Conservation (phyloP, 2,329 filamentous ascomycete species). For the Ceratocystis variospora region DNA sequence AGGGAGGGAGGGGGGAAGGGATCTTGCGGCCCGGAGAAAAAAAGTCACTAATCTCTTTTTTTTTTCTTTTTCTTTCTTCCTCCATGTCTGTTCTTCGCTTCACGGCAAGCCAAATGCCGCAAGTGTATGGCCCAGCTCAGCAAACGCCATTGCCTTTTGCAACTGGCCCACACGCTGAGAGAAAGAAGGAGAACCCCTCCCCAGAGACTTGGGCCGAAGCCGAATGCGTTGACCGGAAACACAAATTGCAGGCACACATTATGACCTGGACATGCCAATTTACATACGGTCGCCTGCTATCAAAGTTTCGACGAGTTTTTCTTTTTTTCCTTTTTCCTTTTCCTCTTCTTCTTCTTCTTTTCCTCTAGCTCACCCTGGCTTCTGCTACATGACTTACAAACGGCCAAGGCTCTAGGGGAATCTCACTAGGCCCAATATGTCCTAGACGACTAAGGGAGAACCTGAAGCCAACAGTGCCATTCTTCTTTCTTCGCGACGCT, state of each 20-base stretch:
- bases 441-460: neutral
- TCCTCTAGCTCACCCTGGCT: neutral
- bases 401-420: neutral
- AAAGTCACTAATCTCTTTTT: neutral
- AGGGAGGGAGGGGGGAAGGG: neutral
- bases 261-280: too few species aligned
- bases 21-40: neutral
- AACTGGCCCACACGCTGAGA: neutral
- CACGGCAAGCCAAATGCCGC: slow-evolving; percentile 5
- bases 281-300: too few species aligned
- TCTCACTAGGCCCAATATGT: neutral
- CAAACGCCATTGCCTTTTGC: neutral
- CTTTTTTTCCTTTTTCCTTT: too few species aligned
- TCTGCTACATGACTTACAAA: neutral
- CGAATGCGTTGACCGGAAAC: too few species aligned
- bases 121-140: neutral
- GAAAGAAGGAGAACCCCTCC: too few species aligned
- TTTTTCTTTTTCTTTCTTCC: neutral
- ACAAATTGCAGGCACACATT: too few species aligned
- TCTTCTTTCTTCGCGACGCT: neutral
- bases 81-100: slow-evolving; percentile 4
- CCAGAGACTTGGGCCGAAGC: too few species aligned
- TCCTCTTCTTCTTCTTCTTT: too few species aligned
- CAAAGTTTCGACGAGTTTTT: too few species aligned
- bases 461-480: neutral